A percentile compares a stretch with the other conserved stretches of the same genome.
These are phyloP conservation scores for Medicago arabica DNA, from an alignment of 306 rosid species.

Conservation along the genomic window DNA sequence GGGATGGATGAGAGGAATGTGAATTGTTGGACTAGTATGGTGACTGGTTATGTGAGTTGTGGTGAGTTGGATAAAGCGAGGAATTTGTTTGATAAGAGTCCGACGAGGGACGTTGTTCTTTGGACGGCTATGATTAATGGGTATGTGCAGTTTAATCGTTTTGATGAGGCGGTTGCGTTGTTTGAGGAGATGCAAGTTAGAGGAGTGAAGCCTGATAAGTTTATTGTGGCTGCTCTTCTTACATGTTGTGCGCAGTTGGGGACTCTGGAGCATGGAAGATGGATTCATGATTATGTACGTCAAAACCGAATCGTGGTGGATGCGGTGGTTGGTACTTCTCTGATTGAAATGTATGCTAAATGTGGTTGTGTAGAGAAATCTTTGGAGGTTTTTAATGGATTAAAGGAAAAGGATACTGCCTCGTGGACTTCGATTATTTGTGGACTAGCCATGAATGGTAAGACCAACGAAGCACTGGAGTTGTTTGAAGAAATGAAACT, in stretches of 20 bases:
- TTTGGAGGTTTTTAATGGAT: conserved; percentile 59
- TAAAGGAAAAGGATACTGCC: conserved; percentile 65
- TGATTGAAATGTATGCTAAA: conserved; percentile 79
- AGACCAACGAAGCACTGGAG: conserved; percentile 63
- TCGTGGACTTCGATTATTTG: conserved; percentile 77
- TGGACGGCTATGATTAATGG: conserved; percentile 89
- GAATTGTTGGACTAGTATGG: conserved; percentile 79
- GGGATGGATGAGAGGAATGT: conserved; percentile 60
- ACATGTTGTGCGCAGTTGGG: conserved; percentile 77
- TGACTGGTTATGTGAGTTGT: conserved; percentile 65
- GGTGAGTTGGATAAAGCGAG: conserved; percentile 69
- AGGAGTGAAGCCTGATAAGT: conserved; percentile 64
- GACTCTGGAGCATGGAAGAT: conserved; percentile 71
- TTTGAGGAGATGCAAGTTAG: conserved; percentile 66
- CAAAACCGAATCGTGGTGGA: conserved; percentile 59
- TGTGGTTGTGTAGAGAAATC: conserved; percentile 70
- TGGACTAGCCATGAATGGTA: conserved; percentile 77
- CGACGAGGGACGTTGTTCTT: conserved; percentile 66
- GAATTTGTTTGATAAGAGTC: conserved; percentile 70
- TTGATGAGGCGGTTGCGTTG: conserved; percentile 65
- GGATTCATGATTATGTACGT: conserved; percentile 62
- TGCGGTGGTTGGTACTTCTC: conserved; percentile 71
- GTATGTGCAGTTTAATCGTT: conserved; percentile 66
- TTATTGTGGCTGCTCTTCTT: conserved; percentile 65
- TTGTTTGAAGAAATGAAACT: conserved; percentile 65